Evolutionary conservation across 768 basidiomycete genomes (phyloP).

Genomic region (Russula earlei): DNA sequence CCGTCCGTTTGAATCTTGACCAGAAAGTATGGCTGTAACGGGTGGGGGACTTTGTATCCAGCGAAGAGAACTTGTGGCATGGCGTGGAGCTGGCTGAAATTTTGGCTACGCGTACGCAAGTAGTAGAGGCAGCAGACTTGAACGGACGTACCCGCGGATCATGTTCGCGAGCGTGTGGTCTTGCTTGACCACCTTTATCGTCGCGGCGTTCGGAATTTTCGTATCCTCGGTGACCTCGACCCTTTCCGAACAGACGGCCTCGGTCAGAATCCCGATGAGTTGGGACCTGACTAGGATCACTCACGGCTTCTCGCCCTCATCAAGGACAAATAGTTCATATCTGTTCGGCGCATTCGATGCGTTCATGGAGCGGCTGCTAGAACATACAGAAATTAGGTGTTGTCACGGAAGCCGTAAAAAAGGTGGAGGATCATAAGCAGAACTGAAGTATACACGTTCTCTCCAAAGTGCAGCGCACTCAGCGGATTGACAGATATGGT

Average conservation of each 20-base stretch:
- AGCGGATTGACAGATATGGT: conserved; percentile 49
- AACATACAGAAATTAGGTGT: neutral
- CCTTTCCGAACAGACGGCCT: conserved; percentile 33
- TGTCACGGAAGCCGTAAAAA: neutral
- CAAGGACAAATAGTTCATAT: conserved; percentile 83
- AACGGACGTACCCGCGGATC: conserved; percentile 76
- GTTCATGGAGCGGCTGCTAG: conserved; percentile 50
- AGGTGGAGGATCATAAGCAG: conserved; percentile 18
- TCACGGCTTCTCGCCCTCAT: conserved; percentile 90
- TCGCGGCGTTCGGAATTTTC: conserved; percentile 96
- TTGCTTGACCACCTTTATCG: conserved; percentile 89
- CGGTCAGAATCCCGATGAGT: conserved; percentile 7
- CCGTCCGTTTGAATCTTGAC: conserved; percentile 97
- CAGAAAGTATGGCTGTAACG: conserved; percentile 87
- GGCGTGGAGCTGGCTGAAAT: conserved; percentile 72
- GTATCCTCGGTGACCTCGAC: conserved; percentile 91
- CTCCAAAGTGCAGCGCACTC: conserved; percentile 29
- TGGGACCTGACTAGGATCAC: conserved; percentile 28
- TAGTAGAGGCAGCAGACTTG: neutral
- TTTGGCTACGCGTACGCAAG: neutral
- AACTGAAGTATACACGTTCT: conserved; percentile 22
- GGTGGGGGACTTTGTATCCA: conserved; percentile 97
- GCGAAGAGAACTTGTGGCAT: conserved; percentile 89
- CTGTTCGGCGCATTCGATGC: conserved; percentile 97
- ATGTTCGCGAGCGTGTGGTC: conserved; percentile 96